Base-by-base conservation (phyloP, 2,329 filamentous ascomycete species). In the Shiraia sp. region DNA sequence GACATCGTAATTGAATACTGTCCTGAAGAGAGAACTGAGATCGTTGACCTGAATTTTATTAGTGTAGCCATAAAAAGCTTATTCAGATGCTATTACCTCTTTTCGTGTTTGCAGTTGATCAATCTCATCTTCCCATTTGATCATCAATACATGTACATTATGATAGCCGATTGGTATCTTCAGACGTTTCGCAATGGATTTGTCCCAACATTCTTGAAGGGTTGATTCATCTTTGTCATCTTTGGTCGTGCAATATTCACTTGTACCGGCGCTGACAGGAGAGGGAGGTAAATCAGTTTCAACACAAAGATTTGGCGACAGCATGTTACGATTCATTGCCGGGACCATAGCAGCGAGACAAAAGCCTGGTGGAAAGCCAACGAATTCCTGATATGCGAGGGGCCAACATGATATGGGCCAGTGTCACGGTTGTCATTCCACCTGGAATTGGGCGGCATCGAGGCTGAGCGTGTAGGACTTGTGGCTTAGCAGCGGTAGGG, bases 101-200 rank as follows among this genome's bases (percentile, higher is more conserved):
- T 36, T 4, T 16, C 33, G 32, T 10, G 34, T 33, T 15, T 31
- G 7, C 17, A 44, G 25, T 16, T 52, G 41, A 23, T 49, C 45
- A 23, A 49, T 40, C 10, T 16, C 36, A 10, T 49, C 36, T 8
- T 40, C 6, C 49, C 49, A 52, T 41, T 44, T 42, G 8, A 49
- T 41, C 14, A 49, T 36, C n/a, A 49, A 31, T 3, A 52, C 42
- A 17, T 42, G 35, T 7, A 52, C 42, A 27, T 49, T 39, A 3
- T 23, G 39, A 27, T 52, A 49, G 26, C 49, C 49, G 29, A 46
- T 32, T 10, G 38, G 42, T 9, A 49, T 13, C n/a, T 49, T 31
- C 39, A 52, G 32, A 26, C 36, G 13, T 9, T 35, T 44, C 12
- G 39, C 40, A 25, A 44, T 50, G 6, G 40, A 39, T 19, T 46